These are phyloP conservation scores for Lyophyllum semitale DNA, from an alignment of 768 basidiomycete species.

Conservation along the genomic window DNA sequence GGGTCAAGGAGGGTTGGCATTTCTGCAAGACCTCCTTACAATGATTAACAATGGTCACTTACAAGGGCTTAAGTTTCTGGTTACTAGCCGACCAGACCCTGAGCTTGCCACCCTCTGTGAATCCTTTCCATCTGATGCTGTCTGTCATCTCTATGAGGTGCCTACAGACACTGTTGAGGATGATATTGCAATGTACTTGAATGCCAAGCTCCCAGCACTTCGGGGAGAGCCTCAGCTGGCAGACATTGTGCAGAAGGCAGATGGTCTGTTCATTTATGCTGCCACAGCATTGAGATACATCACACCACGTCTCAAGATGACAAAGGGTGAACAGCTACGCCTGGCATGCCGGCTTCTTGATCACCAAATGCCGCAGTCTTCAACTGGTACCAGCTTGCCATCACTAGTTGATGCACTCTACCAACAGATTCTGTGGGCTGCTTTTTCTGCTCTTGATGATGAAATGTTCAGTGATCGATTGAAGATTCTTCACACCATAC, in stretches of 20 bases:
- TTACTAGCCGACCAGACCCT: neutral
- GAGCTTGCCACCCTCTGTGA: too few relatives aligned
- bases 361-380: neutral
- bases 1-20: neutral
- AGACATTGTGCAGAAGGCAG: too few relatives aligned
- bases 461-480: slow-evolving; percentile 7
- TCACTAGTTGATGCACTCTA: slow-evolving; percentile 15
- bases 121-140: too few relatives aligned
- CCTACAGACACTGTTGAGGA: neutral
- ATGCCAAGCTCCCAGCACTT: too few relatives aligned
- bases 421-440: slow-evolving; percentile 12
- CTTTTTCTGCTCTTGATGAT: slow-evolving; percentile 13
- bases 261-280: too few relatives aligned
- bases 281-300: too few relatives aligned
- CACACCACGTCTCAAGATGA: neutral
- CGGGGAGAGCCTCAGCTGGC: neutral
- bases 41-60: neutral
- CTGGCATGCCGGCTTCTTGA: neutral
- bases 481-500: slow-evolving; percentile 21
- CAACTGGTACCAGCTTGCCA: too few relatives aligned
- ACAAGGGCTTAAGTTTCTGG: neutral
- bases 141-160: neutral
- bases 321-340: neutral
- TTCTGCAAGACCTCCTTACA: slow-evolving; percentile 1
- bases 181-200: neutral